Evolutionary conservation across 441 rosid genomes (phyloP).

Genomic region (Pelargonium citronellum): DNA sequence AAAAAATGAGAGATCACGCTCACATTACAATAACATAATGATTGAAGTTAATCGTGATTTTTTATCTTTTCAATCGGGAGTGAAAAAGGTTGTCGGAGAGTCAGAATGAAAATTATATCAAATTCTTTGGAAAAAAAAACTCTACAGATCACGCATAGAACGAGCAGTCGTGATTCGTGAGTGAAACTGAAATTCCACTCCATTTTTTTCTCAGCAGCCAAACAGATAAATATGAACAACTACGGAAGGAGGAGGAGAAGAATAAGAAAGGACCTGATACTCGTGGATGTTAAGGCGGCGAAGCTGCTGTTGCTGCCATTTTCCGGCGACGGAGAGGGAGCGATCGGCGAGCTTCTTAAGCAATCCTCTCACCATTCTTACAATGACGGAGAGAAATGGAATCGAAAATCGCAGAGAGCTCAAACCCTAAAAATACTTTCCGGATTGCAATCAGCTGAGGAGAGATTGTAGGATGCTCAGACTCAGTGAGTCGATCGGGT

Average conservation of each 20-base stretch:
- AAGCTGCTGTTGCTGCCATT: constrained; percentile 88
- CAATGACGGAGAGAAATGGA: not conserved
- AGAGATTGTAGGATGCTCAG: not conserved
- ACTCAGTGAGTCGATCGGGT: not conserved
- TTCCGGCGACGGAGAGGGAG: constrained; percentile 73
- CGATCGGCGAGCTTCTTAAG: constrained; percentile 62
- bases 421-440: not conserved
- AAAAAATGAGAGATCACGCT: too few relatives aligned
- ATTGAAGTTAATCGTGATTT: too few relatives aligned
- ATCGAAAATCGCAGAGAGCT: not conserved
- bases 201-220: not conserved
- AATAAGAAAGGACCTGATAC: constrained; percentile 56
- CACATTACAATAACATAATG: too few relatives aligned
- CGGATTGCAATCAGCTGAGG: not conserved
- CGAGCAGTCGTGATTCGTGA: too few relatives aligned
- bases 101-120: not conserved
- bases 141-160: not conserved
- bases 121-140: not conserved
- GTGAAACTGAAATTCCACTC: not conserved
- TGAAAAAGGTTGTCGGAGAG: not conserved
- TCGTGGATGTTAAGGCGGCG: constrained; percentile 97
- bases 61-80: not conserved
- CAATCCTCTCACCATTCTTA: constrained; percentile 60
- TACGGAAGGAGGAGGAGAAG: not conserved
- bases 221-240: not conserved